Percentiles rank a stretch among this genome's conserved stretches.
Conservation (phyloP, 495 filamentous ascomycete species). For the Podospora appendiculata region DNA sequence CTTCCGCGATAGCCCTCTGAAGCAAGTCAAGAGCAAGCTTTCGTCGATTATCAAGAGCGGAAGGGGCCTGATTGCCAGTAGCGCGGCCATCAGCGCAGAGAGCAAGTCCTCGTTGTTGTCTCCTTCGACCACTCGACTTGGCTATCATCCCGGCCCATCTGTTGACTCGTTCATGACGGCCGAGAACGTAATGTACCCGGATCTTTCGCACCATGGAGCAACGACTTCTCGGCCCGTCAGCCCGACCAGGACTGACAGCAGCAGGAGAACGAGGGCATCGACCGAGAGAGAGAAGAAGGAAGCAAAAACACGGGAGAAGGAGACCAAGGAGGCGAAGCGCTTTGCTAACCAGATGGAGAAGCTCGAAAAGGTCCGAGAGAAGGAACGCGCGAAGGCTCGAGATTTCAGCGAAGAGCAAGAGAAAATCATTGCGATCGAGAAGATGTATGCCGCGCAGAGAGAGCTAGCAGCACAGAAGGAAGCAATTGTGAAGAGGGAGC, state of each 20-base stretch:
- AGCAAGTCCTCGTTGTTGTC: conserved; percentile 52
- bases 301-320: conserved; percentile 55
- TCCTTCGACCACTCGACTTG: conserved; percentile 30
- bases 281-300: conserved; percentile 60
- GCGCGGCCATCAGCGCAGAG: conserved; percentile 69
- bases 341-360: conserved; percentile 48
- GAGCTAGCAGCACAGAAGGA: no score
- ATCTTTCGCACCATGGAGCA: conserved; percentile 29
- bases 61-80: conserved; percentile 73
- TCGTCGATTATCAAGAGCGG: conserved; percentile 83
- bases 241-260: conserved; percentile 39
- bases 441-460: conserved; percentile 18
- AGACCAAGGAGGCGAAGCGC: conserved; percentile 50
- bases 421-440: conserved; percentile 43
- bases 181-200: conserved; percentile 35
- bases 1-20: conserved; percentile 69
- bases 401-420: conserved; percentile 42
- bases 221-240: conserved; percentile 25
- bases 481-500: neutral
- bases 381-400: conserved; percentile 52
- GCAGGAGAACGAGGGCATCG: conserved; percentile 60
- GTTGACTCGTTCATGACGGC: conserved; percentile 30
- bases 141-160: conserved; percentile 25
- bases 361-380: conserved; percentile 43
- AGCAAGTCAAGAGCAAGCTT: conserved; percentile 79